Evolutionary conservation across 345 rosid genomes (phyloP).

Genomic region (Dovyalis caffra): DNA sequence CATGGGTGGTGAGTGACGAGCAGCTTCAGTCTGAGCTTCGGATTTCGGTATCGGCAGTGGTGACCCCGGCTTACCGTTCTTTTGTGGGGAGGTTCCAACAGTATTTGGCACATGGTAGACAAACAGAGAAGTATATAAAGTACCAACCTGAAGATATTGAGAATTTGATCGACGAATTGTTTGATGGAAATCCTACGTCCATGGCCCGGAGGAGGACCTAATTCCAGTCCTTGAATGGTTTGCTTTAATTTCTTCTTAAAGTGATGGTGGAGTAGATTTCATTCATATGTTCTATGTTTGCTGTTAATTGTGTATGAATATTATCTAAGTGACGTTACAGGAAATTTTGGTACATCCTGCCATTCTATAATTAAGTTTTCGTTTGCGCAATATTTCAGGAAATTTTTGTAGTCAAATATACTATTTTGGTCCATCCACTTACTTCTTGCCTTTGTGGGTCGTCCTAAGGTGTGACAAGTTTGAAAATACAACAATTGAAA

Average conservation of each 20-base stretch:
- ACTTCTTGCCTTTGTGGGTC: no score
- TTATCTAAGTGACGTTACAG: not conserved
- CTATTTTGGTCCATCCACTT: no score
- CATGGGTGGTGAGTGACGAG: constrained; percentile 86
- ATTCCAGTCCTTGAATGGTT: not conserved
- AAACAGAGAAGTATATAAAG: constrained; percentile 83
- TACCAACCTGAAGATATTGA: constrained; percentile 86
- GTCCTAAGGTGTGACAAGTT: no score
- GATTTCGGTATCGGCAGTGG: constrained; percentile 70
- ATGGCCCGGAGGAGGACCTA: constrained; percentile 50
- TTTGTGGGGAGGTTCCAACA: constrained; percentile 74
- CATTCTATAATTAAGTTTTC: not conserved
- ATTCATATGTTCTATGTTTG: not conserved
- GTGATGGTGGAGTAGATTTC: not conserved
- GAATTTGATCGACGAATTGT: constrained; percentile 68
- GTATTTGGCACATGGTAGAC: constrained; percentile 75
- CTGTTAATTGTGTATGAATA: not conserved
- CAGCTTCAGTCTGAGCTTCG: constrained; percentile 93
- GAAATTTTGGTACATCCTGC: not conserved
- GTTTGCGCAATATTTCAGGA: no score
- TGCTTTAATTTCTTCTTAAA: not conserved
- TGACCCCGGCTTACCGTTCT: constrained; percentile 80
- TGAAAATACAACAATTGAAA: no score
- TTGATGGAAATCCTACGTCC: constrained; percentile 63
- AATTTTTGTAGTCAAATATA: no score